phyloP scores from a whole-genome alignment of 1,284 basidiomycete genomes.

The Dichomitus squalens region DNA sequence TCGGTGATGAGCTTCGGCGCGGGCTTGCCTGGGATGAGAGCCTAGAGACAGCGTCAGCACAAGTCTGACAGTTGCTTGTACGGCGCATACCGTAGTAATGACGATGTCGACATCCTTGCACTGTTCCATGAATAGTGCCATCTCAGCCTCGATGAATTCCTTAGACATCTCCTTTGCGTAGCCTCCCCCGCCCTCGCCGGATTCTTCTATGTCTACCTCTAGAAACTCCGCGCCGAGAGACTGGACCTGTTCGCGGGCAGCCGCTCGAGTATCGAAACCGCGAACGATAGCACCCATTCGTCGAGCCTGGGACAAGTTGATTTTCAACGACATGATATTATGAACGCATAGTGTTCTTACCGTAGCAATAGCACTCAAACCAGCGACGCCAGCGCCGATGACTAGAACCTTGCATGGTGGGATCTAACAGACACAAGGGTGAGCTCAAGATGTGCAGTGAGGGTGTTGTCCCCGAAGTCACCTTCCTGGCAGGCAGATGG shows the following conservation, averaged over 20 bases:
- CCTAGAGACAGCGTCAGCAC: slow-evolving; percentile 39
- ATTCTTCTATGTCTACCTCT: slow-evolving; percentile 77
- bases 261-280: slow-evolving; percentile 83
- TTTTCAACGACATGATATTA: background rate
- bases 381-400: slow-evolving; percentile 86
- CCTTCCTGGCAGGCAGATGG: slow-evolving; percentile 18
- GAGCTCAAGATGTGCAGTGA: background rate
- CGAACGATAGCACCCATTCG: slow-evolving; percentile 85
- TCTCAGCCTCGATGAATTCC: slow-evolving; percentile 87
- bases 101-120: slow-evolving; percentile 87
- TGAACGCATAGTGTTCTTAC: slow-evolving; percentile 41
- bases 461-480: background rate
- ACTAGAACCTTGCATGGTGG: slow-evolving; percentile 85
- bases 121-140: slow-evolving; percentile 85
- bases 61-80: background rate
- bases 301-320: slow-evolving; percentile 52
- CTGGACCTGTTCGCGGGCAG: slow-evolving; percentile 83
- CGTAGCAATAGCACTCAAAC: slow-evolving; percentile 83
- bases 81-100: slow-evolving; percentile 66
- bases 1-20: slow-evolving; percentile 82
- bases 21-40: slow-evolving; percentile 80
- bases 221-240: slow-evolving; percentile 86
- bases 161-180: slow-evolving; percentile 92
- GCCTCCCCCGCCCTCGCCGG: slow-evolving; percentile 78
- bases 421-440: slow-evolving; percentile 48